These are phyloP conservation scores for Thuidium tamariscinum DNA, from an alignment of 225 moss, liverwort and hornwort genomes.

Conservation along the genomic window DNA sequence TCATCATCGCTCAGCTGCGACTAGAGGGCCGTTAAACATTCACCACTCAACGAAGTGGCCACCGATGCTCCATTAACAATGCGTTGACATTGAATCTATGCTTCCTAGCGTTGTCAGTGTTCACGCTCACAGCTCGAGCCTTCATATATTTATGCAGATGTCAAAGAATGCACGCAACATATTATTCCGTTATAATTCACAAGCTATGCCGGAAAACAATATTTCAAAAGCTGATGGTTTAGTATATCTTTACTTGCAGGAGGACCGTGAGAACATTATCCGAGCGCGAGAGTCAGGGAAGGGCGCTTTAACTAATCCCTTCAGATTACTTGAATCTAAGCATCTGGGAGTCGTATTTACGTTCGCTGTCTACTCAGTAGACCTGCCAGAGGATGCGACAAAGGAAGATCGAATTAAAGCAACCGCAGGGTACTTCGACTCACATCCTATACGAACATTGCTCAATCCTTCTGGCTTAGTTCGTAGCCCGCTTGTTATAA, in stretches of 20 bases:
- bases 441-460: not conserved
- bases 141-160: not conserved
- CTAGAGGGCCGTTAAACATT: not conserved
- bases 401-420: slow-evolving; percentile 52
- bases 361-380: slow-evolving; percentile 48
- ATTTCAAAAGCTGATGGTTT: not conserved
- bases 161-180: not conserved
- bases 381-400: slow-evolving; percentile 38
- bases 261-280: slow-evolving; percentile 56
- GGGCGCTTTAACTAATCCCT: slow-evolving; percentile 57
- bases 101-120: not conserved
- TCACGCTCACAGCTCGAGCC: not conserved
- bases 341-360: slow-evolving; percentile 63
- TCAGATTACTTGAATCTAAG: slow-evolving; percentile 54
- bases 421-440: slow-evolving; percentile 37
- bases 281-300: slow-evolving; percentile 57
- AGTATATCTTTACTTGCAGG: slow-evolving; percentile 4
- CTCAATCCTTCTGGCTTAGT: not conserved
- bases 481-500: not conserved
- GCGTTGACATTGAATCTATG: not conserved
- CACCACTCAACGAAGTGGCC: not conserved
- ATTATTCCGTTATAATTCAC: not conserved
- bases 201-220: not conserved
- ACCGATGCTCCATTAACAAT: not conserved
- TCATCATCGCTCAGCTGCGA: not conserved